These are phyloP conservation scores for Starmera pachycereana DNA, from an alignment of 805 yeast genomes.

Conservation along the genomic window DNA sequence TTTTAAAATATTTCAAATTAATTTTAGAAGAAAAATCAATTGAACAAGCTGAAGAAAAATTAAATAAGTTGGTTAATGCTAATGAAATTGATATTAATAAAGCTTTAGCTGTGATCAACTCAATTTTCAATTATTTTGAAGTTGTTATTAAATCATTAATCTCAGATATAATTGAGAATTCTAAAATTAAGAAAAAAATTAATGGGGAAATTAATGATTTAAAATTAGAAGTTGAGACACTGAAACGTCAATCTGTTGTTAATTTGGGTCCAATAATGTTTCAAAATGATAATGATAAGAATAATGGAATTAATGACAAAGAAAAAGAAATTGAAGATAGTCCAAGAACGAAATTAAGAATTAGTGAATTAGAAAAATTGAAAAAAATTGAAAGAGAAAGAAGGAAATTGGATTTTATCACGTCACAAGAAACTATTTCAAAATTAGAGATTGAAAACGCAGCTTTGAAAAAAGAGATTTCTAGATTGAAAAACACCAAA, in stretches of 20 bases:
- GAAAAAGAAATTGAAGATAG: conserved; percentile 6
- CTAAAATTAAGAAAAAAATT: background rate
- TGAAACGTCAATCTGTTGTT: background rate
- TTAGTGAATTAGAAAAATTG: conserved; percentile 51
- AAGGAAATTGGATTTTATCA: conserved; percentile 47
- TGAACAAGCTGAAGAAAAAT: conserved; percentile 44
- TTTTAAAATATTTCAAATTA: conserved; percentile 40
- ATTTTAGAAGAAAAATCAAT: conserved; percentile 50
- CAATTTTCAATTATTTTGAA: conserved; percentile 44
- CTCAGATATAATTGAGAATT: conserved; percentile 26
- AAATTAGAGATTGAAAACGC: conserved; percentile 49
- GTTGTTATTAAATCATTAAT: conserved; percentile 51
- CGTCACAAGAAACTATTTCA: conserved; percentile 38
- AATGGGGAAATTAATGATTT: conserved; percentile 3
- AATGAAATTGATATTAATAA: conserved; percentile 16
- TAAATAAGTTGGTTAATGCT: conserved; percentile 29
- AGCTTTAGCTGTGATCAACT: conserved; percentile 24
- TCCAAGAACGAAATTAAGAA: conserved; percentile 36
- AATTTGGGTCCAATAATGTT: too few relatives aligned
- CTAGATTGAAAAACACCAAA: background rate
- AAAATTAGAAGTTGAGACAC: background rate
- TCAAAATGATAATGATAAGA: conserved; percentile 4
- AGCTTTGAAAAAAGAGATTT: conserved; percentile 5
- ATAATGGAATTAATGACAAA: conserved; percentile 10
- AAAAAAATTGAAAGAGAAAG: conserved; percentile 70